A percentile compares a stretch with the other conserved stretches of the same genome.
These are phyloP conservation scores for Cystoisospora suis DNA, from an alignment of 169 alveolate genomes.

Conservation along the genomic window DNA sequence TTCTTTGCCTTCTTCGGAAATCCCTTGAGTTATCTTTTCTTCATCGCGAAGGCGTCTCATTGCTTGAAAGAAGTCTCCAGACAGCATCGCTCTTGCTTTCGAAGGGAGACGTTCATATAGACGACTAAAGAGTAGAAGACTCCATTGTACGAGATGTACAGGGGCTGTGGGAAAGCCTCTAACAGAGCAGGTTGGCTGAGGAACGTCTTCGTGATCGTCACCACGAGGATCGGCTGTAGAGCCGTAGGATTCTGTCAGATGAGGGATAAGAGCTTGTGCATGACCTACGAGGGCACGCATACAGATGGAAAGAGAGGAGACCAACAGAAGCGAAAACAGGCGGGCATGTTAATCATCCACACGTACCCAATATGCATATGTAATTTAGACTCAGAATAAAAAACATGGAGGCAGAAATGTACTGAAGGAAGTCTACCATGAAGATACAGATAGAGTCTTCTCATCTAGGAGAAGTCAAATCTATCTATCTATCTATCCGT, in stretches of 20 bases:
- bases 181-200: slow-evolving; percentile 94
- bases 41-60: neutral
- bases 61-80: neutral
- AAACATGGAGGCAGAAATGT: too few relatives aligned
- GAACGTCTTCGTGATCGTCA: slow-evolving; percentile 73
- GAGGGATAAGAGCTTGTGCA: slow-evolving; percentile 93
- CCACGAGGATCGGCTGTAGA: slow-evolving; percentile 99
- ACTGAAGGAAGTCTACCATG: too few relatives aligned
- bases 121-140: slow-evolving; percentile 84
- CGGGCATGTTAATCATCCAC: too few relatives aligned
- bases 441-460: too few relatives aligned
- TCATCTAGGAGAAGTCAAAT: too few relatives aligned
- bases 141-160: slow-evolving; percentile 99
- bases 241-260: slow-evolving; percentile 96
- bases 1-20: neutral
- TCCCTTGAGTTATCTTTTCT: neutral
- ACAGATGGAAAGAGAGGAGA: neutral
- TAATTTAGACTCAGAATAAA: too few relatives aligned
- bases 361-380: too few relatives aligned
- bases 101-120: neutral
- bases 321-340: neutral
- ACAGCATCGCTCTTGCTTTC: neutral
- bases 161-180: slow-evolving; percentile 97
- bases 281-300: slow-evolving; percentile 57
- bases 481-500: too few relatives aligned